A percentile compares a stretch with the other conserved stretches of the same genome.
Evolutionary conservation across 2,329 filamentous ascomycete species (phyloP).

Genomic region (Colletotrichum spinosum): DNA sequence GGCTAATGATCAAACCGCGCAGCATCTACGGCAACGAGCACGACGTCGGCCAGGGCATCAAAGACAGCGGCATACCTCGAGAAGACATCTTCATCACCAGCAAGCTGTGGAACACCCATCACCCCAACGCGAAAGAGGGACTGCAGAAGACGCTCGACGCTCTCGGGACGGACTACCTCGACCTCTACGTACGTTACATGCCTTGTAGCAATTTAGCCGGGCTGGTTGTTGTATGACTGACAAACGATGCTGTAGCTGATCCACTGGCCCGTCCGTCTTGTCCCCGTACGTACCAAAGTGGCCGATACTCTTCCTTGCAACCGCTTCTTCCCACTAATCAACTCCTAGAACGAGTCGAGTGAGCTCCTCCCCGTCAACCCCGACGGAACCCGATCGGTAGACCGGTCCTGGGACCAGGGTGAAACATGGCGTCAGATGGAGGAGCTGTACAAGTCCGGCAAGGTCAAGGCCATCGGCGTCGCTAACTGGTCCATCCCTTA

Average conservation of each 20-base stretch:
- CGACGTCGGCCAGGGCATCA: slow-evolving; percentile 42
- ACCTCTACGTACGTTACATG: slow-evolving; percentile 45
- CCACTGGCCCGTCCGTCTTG: slow-evolving; percentile 33
- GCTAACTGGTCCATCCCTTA: slow-evolving; percentile 67
- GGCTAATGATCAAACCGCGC: no score
- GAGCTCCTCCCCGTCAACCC: no score
- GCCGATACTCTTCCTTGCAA: no score
- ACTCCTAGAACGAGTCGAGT: no score
- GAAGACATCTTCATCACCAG: slow-evolving; percentile 45
- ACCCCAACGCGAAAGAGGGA: slow-evolving; percentile 41
- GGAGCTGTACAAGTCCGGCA: slow-evolving; percentile 42
- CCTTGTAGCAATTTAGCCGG: slow-evolving; percentile 26
- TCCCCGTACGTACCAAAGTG: no score
- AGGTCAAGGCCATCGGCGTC: slow-evolving; percentile 58
- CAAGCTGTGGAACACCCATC: slow-evolving; percentile 47
- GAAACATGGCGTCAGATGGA: slow-evolving; percentile 49
- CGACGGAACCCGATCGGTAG: no score
- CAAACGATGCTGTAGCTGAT: slow-evolving; percentile 41
- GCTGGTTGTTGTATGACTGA: no score
- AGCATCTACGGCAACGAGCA: slow-evolving; percentile 37
- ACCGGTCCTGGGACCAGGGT: no score
- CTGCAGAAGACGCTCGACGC: slow-evolving; percentile 40
- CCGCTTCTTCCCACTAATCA: no score
- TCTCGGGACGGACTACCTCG: slow-evolving; percentile 37
- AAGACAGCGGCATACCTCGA: slow-evolving; percentile 41